Conservation (phyloP, 306 rosid species). For the Medicago ruthenica region DNA sequence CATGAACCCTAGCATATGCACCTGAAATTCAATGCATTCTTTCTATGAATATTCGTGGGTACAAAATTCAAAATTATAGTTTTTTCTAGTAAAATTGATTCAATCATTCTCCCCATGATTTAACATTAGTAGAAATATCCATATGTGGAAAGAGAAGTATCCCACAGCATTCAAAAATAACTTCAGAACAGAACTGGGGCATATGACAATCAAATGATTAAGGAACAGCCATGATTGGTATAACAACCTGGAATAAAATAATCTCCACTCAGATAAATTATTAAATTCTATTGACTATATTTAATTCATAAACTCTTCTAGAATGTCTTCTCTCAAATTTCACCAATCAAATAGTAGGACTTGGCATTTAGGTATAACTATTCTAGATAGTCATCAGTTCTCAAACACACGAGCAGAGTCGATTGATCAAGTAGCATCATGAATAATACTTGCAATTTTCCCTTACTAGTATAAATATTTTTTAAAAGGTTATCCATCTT, state of each 20-base stretch:
- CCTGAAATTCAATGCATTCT: conserved; percentile 51
- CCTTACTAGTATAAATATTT: conserved; percentile 23
- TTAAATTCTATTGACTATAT: conserved; percentile 32
- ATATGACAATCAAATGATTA: conserved; percentile 22
- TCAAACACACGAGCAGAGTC: conserved; percentile 8
- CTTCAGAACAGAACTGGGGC: conserved; percentile 18
- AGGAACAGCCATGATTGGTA: conserved; percentile 23
- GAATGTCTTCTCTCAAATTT: conserved; percentile 18
- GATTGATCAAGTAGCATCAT: conserved; percentile 26
- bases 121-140: conserved; percentile 11
- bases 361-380: conserved; percentile 13
- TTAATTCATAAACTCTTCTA: neutral
- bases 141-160: neutral
- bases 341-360: conserved; percentile 14
- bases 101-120: conserved; percentile 8
- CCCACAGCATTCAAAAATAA: conserved; percentile 24
- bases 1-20: conserved; percentile 71
- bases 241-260: conserved; percentile 25
- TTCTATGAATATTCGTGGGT: conserved; percentile 26
- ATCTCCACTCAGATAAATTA: conserved; percentile 5
- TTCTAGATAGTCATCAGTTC: conserved; percentile 16
- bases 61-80: conserved; percentile 27
- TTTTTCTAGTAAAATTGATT: conserved; percentile 19
- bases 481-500: conserved; percentile 42
- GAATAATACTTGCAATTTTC: conserved; percentile 18